Evolutionary conservation across 2,329 filamentous ascomycete genomes (phyloP).

Genomic region (Fusarium vanettenii): DNA sequence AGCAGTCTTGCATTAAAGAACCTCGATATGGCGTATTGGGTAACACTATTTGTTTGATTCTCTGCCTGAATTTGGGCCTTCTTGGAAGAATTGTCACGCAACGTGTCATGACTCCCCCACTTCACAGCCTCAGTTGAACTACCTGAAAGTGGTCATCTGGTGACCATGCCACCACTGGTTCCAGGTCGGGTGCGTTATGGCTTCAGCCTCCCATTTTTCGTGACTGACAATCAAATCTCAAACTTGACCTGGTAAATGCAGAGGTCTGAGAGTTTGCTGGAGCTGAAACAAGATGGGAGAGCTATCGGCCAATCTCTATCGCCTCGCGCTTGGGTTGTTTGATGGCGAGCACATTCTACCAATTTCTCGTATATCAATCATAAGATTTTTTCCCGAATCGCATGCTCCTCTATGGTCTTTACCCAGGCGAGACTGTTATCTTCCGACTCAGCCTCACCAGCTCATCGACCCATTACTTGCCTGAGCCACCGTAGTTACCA

Average conservation of each 20-base stretch:
- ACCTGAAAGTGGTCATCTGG: not conserved
- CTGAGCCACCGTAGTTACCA: not conserved
- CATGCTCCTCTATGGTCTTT: not conserved
- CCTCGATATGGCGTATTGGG: not conserved
- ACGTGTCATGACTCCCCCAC: not conserved
- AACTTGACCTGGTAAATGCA: not conserved
- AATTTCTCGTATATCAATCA: not conserved
- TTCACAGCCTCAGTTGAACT: not conserved
- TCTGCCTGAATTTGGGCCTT: not conserved
- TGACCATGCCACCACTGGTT: not conserved
- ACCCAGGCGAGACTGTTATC: not conserved
- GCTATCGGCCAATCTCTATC: not conserved
- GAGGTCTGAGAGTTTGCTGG: not conserved
- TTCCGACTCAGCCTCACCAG: not conserved
- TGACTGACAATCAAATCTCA: not conserved
- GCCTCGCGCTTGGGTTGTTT: not conserved
- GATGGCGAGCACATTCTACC: not conserved
- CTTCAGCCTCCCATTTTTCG: not conserved
- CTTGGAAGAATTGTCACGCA: not conserved
- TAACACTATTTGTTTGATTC: not conserved
- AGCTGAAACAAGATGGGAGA: not conserved
- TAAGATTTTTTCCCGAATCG: not conserved
- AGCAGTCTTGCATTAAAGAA: not conserved
- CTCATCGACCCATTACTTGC: not conserved
- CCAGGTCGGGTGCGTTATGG: not conserved